These are phyloP conservation scores for Podospora conica DNA, from an alignment of 495 filamentous ascomycete species.

Conservation along the genomic window DNA sequence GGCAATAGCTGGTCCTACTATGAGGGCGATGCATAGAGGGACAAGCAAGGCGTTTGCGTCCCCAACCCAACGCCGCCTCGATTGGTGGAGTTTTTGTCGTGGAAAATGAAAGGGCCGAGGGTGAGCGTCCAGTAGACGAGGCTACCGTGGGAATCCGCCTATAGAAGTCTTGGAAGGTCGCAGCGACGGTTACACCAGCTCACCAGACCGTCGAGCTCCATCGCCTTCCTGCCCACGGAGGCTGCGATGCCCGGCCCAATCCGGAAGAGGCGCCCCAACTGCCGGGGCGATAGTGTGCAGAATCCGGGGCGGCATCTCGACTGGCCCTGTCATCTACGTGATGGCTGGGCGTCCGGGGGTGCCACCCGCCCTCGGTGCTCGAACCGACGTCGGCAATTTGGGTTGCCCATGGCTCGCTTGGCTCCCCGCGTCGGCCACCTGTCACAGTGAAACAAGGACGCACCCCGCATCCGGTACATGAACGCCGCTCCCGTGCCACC, in stretches of 20 bases:
- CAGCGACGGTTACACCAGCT: neutral
- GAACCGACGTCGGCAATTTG: slow-evolving; percentile 1
- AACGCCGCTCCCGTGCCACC: slow-evolving; percentile 10
- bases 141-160: neutral
- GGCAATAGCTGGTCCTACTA: neutral
- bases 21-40: neutral
- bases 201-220: neutral
- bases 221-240: neutral
- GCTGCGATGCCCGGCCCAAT: neutral
- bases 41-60: neutral
- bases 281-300: neutral
- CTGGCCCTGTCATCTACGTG: neutral
- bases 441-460: neutral
- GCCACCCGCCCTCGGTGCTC: neutral
- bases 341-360: neutral
- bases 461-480: slow-evolving; percentile 19
- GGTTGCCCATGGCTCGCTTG: neutral
- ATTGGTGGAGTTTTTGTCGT: neutral
- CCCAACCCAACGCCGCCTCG: neutral
- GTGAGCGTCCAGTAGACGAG: neutral
- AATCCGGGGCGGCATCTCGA: neutral
- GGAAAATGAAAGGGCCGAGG: neutral
- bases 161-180: neutral
- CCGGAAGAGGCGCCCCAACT: neutral
- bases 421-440: neutral